A percentile compares a stretch with the other conserved stretches of the same genome.
These are phyloP conservation scores for Rosa chinensis DNA, from an alignment of 306 rosid genomes.

Conservation along the genomic window DNA sequence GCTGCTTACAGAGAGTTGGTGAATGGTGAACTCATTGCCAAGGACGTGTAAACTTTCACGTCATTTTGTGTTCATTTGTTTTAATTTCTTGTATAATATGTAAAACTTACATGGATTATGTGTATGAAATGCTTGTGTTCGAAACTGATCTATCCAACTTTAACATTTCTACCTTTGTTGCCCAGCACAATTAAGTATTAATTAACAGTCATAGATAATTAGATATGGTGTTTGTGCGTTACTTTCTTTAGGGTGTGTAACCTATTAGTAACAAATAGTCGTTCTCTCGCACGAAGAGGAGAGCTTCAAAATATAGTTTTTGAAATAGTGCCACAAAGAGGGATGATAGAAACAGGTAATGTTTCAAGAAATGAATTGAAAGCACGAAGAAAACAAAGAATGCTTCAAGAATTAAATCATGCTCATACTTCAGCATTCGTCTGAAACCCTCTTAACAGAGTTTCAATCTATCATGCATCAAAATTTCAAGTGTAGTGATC, in stretches of 20 bases:
- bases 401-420: neutral
- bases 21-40: conserved; percentile 86
- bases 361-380: too few species aligned
- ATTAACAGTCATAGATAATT: neutral
- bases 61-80: neutral
- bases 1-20: conserved; percentile 88
- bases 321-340: too few species aligned
- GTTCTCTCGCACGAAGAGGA: neutral
- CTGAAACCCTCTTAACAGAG: neutral
- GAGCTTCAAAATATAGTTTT: too few species aligned
- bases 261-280: neutral
- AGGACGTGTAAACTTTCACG: conserved; percentile 60
- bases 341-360: neutral
- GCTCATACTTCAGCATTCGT: neutral
- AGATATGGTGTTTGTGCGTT: neutral
- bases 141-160: neutral
- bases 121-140: conserved; percentile 23
- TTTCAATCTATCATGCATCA: too few species aligned
- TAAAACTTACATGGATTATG: conserved; percentile 17
- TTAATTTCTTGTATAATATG: conserved; percentile 30
- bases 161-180: neutral
- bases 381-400: neutral
- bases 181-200: neutral
- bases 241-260: neutral
- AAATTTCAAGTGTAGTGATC: too few species aligned